These are phyloP conservation scores for Pleochaeta shiraiana DNA, from an alignment of 2,329 filamentous ascomycete species.

Conservation along the genomic window DNA sequence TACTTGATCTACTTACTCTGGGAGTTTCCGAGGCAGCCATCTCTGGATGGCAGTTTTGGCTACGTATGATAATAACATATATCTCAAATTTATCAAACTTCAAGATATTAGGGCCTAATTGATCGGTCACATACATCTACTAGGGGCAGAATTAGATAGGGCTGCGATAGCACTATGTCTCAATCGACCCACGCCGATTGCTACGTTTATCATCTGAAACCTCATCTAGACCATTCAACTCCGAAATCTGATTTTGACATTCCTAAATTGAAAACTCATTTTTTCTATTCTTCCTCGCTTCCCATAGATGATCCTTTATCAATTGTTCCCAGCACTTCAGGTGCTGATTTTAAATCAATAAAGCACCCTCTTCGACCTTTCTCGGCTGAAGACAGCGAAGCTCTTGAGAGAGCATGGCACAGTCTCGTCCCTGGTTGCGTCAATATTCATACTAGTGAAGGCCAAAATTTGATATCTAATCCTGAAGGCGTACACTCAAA, in stretches of 20 bases:
- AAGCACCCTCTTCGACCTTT: conserved; percentile 54
- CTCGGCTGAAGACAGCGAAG: conserved; percentile 54
- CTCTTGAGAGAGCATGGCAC: conserved; percentile 60
- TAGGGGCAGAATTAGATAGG: too few species aligned
- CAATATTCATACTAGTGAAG: background rate
- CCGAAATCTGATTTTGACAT: conserved; percentile 22
- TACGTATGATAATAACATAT: too few species aligned
- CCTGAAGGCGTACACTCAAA: too few species aligned
- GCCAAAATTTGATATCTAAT: background rate
- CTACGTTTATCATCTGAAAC: conserved; percentile 15
- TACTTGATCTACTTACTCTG: too few species aligned
- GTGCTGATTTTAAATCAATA: conserved; percentile 28
- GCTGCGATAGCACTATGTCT: too few species aligned
- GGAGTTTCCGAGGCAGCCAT: too few species aligned
- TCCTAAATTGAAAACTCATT: conserved; percentile 45
- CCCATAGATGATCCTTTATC: conserved; percentile 82
- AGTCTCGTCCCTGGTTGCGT: conserved; percentile 21
- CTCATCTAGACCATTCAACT: conserved; percentile 7
- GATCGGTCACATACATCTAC: too few species aligned
- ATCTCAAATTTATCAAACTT: too few species aligned
- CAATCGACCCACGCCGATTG: conserved; percentile 15
- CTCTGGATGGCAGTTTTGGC: too few species aligned
- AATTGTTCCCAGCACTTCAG: conserved; percentile 29
- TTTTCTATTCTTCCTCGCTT: conserved; percentile 66
- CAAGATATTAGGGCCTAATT: too few species aligned